Conservation (phyloP, 2,329 filamentous ascomycete genomes). For the Penicillium olsonii region DNA sequence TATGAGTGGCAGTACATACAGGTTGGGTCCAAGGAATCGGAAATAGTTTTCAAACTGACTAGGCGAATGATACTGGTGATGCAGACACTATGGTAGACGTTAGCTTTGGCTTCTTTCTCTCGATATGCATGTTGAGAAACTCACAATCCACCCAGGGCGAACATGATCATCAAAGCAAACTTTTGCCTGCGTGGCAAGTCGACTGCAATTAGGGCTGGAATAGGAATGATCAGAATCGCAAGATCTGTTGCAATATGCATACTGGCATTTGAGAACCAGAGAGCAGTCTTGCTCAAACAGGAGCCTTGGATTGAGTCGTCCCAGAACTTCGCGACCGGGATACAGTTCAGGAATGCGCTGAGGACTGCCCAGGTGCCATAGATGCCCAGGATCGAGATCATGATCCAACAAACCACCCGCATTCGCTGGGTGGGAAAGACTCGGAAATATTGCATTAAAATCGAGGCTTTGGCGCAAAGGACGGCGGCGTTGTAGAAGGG, state of each 20-base stretch:
- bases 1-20: conserved; percentile 23
- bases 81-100: conserved; percentile 27
- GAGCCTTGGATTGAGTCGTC: conserved; percentile 27
- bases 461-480: conserved; percentile 48
- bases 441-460: conserved; percentile 52
- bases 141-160: conserved; percentile 43
- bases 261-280: conserved; percentile 49
- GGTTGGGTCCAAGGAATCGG: conserved; percentile 37
- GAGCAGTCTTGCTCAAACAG: conserved; percentile 41
- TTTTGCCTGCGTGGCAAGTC: conserved; percentile 47
- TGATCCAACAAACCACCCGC: conserved; percentile 38
- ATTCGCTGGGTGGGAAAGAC: conserved; percentile 43
- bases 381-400: conserved; percentile 38
- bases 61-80: conserved; percentile 39
- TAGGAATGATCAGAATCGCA: conserved; percentile 46
- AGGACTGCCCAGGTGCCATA: conserved; percentile 40
- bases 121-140: conserved; percentile 1
- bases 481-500: conserved; percentile 42
- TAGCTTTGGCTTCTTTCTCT: background rate
- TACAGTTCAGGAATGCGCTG: conserved; percentile 39
- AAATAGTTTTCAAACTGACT: conserved; percentile 32
- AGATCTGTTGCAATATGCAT: conserved; percentile 50
- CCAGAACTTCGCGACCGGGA: conserved; percentile 41
- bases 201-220: conserved; percentile 44
- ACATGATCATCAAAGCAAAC: conserved; percentile 43